Conservation (phyloP, 345 rosid genomes). For the Iberis pinnata region DNA sequence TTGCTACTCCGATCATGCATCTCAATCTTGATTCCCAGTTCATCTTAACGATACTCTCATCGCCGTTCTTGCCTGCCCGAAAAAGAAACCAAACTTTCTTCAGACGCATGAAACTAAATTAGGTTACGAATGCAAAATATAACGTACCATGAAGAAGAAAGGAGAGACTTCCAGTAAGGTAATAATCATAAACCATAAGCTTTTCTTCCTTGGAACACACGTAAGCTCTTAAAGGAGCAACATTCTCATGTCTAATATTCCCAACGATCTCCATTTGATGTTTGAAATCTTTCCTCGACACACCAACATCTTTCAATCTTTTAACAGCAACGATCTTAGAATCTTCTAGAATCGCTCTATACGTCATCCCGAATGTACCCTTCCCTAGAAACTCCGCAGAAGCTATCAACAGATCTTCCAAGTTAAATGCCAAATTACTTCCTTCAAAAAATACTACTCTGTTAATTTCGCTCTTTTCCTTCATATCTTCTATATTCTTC, state of each 20-base stretch:
- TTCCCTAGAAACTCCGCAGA: slow-evolving; percentile 95
- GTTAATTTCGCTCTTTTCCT: slow-evolving; percentile 52
- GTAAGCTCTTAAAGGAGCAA: slow-evolving; percentile 72
- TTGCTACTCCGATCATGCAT: slow-evolving; percentile 68
- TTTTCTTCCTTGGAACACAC: slow-evolving; percentile 89
- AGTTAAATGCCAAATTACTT: slow-evolving; percentile 68
- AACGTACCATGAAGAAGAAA: slow-evolving; percentile 62
- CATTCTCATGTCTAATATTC: slow-evolving; percentile 66
- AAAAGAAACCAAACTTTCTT: neutral
- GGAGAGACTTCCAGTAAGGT: slow-evolving; percentile 53
- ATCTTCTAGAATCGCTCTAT: slow-evolving; percentile 76
- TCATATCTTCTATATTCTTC: slow-evolving; percentile 44
- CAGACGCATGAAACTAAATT: slow-evolving; percentile 10
- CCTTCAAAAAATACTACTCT: slow-evolving; percentile 80
- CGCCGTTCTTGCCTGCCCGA: slow-evolving; percentile 46
- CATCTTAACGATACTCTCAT: slow-evolving; percentile 39
- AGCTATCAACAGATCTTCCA: slow-evolving; percentile 85
- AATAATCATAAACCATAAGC: slow-evolving; percentile 79
- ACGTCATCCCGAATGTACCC: slow-evolving; percentile 81
- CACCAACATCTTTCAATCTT: slow-evolving; percentile 68
- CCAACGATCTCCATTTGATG: slow-evolving; percentile 85
- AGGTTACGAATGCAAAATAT: neutral
- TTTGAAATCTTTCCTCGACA: slow-evolving; percentile 67
- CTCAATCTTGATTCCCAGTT: slow-evolving; percentile 62
- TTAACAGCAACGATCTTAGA: slow-evolving; percentile 70